Percentiles rank a stretch among this genome's conserved stretches.
These are phyloP conservation scores for Termitomyces sp. DNA, from an alignment of 768 basidiomycete species.

Conservation along the genomic window DNA sequence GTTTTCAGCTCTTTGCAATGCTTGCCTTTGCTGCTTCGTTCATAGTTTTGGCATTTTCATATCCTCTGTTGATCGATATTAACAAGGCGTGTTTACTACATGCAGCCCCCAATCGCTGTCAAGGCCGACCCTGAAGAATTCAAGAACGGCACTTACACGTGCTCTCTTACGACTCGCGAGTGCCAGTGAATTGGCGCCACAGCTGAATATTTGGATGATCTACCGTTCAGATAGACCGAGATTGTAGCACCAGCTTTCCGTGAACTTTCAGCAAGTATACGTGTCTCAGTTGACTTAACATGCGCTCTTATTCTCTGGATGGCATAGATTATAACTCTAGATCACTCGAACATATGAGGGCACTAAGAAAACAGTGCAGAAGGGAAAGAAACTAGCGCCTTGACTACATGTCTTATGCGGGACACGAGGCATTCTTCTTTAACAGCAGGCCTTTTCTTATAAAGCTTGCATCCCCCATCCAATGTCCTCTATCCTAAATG, in stretches of 20 bases:
- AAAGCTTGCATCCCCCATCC: not conserved
- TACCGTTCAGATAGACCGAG: not conserved
- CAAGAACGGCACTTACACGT: not conserved
- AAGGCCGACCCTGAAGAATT: not conserved
- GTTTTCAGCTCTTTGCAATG: too few species aligned
- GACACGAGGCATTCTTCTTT: not conserved
- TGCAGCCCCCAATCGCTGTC: not conserved
- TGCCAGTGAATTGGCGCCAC: not conserved
- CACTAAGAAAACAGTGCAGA: not conserved
- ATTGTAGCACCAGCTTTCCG: not conserved
- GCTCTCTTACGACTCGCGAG: not conserved
- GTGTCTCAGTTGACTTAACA: not conserved
- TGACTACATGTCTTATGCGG: not conserved
- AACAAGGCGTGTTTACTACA: not conserved
- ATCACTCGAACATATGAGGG: not conserved
- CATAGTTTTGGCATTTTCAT: not conserved
- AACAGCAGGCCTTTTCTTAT: not conserved
- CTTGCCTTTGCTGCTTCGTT: not conserved
- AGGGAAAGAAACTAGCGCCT: not conserved
- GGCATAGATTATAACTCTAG: not conserved
- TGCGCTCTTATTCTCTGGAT: too few species aligned
- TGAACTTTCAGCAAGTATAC: not conserved
- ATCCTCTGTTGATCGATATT: too few species aligned
- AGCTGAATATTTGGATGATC: not conserved
- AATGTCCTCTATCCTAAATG: not conserved